These are phyloP conservation scores for Aspergillus terreus DNA, from an alignment of 2,329 filamentous ascomycete genomes.

Conservation along the genomic window DNA sequence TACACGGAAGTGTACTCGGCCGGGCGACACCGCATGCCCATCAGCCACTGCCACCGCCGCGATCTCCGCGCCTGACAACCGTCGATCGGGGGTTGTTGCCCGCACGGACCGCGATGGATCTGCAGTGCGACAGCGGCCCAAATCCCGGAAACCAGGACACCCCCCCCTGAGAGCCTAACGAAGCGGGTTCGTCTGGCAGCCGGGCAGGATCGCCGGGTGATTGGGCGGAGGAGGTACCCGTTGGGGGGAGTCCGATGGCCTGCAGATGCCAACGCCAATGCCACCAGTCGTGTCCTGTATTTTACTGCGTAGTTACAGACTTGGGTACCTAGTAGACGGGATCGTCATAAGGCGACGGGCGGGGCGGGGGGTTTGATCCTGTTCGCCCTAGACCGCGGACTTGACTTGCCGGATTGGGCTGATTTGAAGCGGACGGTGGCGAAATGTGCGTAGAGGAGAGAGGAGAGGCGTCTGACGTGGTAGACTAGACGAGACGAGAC, in stretches of 20 bases:
- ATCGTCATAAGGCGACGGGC: too few relatives aligned
- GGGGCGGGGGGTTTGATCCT: too few relatives aligned
- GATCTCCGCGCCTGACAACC: background rate
- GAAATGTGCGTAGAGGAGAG: too few relatives aligned
- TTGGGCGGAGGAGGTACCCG: background rate
- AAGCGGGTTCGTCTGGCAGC: background rate
- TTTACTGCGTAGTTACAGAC: too few relatives aligned
- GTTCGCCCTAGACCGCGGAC: too few relatives aligned
- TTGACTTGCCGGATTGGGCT: too few relatives aligned
- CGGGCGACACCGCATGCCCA: background rate
- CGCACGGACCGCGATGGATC: background rate
- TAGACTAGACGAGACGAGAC: background rate
- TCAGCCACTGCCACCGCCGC: background rate
- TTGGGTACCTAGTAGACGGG: too few relatives aligned
- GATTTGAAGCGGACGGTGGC: too few relatives aligned
- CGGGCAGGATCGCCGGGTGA: background rate
- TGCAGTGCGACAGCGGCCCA: background rate
- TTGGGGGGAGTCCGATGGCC: too few relatives aligned
- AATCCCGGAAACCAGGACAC: conserved; percentile 1
- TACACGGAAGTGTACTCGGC: background rate
- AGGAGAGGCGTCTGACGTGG: background rate
- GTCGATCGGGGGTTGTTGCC: background rate
- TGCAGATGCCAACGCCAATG: too few relatives aligned
- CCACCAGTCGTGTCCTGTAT: too few relatives aligned
- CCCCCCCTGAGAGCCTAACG: background rate